These are phyloP conservation scores for Waitea zeae DNA, from an alignment of 1,284 basidiomycete species.

Conservation along the genomic window DNA sequence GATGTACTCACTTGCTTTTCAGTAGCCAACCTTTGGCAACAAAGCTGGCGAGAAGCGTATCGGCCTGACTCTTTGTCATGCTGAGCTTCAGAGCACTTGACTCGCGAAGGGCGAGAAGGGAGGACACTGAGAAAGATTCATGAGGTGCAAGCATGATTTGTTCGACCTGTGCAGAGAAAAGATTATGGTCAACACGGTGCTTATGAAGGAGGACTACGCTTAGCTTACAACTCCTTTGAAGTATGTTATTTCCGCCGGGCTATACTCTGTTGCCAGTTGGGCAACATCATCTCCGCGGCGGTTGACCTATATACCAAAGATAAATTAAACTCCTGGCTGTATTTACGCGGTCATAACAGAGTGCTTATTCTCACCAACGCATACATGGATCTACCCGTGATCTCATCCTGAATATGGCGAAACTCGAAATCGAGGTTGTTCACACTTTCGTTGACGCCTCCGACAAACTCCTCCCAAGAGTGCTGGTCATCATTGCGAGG, in stretches of 20 bases:
- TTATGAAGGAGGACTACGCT: neutral
- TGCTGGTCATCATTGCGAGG: constrained; percentile 21
- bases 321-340: constrained; percentile 2
- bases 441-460: constrained; percentile 38
- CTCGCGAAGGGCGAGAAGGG: constrained; percentile 61
- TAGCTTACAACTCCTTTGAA: constrained; percentile 61
- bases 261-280: constrained; percentile 71
- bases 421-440: constrained; percentile 59
- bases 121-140: constrained; percentile 59
- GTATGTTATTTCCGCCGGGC: constrained; percentile 56
- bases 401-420: constrained; percentile 42
- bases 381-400: constrained; percentile 41
- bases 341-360: too few relatives aligned
- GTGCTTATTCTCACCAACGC: constrained; percentile 29
- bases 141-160: constrained; percentile 71
- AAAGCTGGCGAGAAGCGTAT: constrained; percentile 59
- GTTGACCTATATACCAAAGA: constrained; percentile 37
- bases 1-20: constrained; percentile 48
- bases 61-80: constrained; percentile 62
- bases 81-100: constrained; percentile 38
- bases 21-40: constrained; percentile 68
- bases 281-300: constrained; percentile 60
- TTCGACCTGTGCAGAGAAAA: constrained; percentile 40
- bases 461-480: constrained; percentile 43
- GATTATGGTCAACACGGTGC: neutral